Conservation (phyloP, 2,329 filamentous ascomycete species). For the Cordyceps cicadae region DNA sequence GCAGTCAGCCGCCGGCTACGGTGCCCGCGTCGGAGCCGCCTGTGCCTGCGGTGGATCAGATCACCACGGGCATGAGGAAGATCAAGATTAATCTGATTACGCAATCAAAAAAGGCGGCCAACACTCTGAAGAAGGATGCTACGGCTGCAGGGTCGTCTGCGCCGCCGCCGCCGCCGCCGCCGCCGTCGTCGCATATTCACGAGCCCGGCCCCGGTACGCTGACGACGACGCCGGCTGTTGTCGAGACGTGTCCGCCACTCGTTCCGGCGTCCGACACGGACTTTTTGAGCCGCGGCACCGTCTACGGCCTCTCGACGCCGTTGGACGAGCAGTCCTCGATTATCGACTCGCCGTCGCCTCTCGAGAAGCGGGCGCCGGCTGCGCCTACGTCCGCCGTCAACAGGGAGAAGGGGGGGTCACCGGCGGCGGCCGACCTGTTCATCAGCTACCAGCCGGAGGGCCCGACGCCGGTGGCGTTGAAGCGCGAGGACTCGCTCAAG, state of each 20-base stretch:
- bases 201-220: neutral
- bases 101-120: conserved; percentile 46
- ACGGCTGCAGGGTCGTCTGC: neutral
- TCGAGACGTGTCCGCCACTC: conserved; percentile 9
- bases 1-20: neutral
- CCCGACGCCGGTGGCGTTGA: conserved; percentile 30
- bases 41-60: conserved; percentile 34
- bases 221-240: neutral
- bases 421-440: conserved; percentile 31
- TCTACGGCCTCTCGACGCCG: conserved; percentile 17
- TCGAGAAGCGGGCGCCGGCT: neutral
- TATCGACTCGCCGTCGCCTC: conserved; percentile 6
- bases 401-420: too few relatives aligned
- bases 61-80: conserved; percentile 53
- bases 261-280: conserved; percentile 17
- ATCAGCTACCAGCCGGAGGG: conserved; percentile 50
- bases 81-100: conserved; percentile 56
- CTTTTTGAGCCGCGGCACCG: conserved; percentile 18
- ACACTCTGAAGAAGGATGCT: conserved; percentile 2
- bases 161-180: too few relatives aligned
- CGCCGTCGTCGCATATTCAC: too few relatives aligned
- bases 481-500: conserved; percentile 33
- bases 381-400: conserved; percentile 12
- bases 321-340: neutral
- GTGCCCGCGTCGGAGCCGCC: conserved; percentile 9